A percentile compares a stretch with the other conserved stretches of the same genome.
These are phyloP conservation scores for Leishmania major DNA, from an alignment of 208 protist species.

Conservation along the genomic window DNA sequence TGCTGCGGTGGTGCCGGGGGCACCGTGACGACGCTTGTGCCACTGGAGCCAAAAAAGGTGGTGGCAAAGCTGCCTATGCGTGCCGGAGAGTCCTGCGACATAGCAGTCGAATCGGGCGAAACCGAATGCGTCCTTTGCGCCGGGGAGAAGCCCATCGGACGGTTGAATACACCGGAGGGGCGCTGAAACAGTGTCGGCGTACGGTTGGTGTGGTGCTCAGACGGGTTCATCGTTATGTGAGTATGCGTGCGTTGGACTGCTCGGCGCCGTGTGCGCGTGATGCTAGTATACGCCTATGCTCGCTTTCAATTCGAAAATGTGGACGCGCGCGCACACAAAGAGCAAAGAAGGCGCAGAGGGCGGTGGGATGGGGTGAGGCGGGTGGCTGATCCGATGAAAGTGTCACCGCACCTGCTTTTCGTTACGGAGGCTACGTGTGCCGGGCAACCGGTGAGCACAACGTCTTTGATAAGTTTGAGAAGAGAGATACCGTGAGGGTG, in stretches of 20 bases:
- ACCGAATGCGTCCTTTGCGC: background rate
- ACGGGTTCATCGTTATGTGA: background rate
- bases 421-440: background rate
- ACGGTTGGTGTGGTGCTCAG: background rate
- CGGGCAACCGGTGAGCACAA: background rate
- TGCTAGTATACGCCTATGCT: background rate
- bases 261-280: background rate
- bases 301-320: background rate
- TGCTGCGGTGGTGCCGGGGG: conserved; percentile 8
- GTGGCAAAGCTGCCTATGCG: background rate
- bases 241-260: background rate
- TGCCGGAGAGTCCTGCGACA: conserved; percentile 7
- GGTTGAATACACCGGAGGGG: background rate
- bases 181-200: background rate
- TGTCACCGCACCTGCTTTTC: background rate
- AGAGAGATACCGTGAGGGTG: background rate
- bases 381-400: background rate
- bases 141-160: background rate
- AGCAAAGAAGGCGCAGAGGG: background rate
- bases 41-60: background rate
- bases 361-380: background rate
- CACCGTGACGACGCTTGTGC: conserved; percentile 1
- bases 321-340: background rate
- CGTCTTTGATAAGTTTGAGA: background rate
- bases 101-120: background rate